Conservation (phyloP, 371 early-diverging fungal species). For the Syncephalastrum sp. region DNA sequence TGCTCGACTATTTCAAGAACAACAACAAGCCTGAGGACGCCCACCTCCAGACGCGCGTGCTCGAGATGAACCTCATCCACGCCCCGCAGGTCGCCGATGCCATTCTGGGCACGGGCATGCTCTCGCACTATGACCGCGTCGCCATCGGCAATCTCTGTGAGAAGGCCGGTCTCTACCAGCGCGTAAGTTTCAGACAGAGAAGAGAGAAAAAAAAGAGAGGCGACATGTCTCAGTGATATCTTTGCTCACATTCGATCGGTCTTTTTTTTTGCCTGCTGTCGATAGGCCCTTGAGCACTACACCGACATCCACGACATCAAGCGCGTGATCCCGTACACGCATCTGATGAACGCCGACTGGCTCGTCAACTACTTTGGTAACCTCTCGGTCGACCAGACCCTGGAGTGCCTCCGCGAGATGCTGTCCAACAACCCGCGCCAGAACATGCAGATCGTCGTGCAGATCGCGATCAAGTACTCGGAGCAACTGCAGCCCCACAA, state of each 20-base stretch:
- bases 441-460: conserved; percentile 93
- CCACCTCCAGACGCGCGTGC: conserved; percentile 90
- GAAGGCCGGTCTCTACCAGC: conserved; percentile 94
- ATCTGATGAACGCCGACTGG: conserved; percentile 87
- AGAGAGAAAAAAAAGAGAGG: too few species aligned
- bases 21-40: conserved; percentile 85
- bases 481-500: conserved; percentile 89
- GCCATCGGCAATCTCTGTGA: conserved; percentile 93
- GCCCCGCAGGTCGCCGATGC: conserved; percentile 99
- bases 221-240: not conserved
- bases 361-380: conserved; percentile 89
- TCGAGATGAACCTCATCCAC: conserved; percentile 97
- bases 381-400: conserved; percentile 90
- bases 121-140: conserved; percentile 91
- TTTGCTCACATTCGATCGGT: not conserved
- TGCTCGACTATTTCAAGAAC: conserved; percentile 92
- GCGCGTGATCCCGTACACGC: conserved; percentile 89
- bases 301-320: conserved; percentile 95
- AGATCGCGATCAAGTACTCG: conserved; percentile 94
- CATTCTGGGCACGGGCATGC: conserved; percentile 92
- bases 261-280: not conserved
- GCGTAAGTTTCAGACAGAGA: conserved; percentile 42
- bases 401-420: conserved; percentile 93
- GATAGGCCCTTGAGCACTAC: conserved; percentile 92
- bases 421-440: conserved; percentile 83